Conservation (phyloP, 805 yeast genomes). For the Spathaspora hagerdaliae region DNA sequence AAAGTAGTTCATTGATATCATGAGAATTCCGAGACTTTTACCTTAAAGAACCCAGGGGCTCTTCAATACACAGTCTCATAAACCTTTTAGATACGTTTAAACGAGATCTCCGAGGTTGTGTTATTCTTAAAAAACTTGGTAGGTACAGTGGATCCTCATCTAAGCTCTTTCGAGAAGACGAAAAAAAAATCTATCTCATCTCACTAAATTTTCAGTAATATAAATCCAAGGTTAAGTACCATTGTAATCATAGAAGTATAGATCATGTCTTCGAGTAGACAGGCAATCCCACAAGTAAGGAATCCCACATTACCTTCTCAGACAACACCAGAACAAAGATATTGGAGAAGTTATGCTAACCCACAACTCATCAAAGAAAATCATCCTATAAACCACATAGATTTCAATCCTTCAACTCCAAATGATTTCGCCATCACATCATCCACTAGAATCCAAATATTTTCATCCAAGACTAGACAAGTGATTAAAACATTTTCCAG, state of each 20-base stretch:
- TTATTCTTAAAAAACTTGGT: too few relatives aligned
- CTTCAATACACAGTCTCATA: too few relatives aligned
- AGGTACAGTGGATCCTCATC: too few relatives aligned
- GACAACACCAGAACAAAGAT: conserved; percentile 88
- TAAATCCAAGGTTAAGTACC: too few relatives aligned
- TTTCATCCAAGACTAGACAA: conserved; percentile 91
- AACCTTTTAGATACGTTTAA: too few relatives aligned
- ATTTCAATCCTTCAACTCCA: conserved; percentile 81
- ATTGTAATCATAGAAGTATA: too few relatives aligned
- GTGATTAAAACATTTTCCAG: conserved; percentile 81
- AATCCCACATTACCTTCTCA: conserved; percentile 77
- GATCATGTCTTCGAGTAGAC: conserved; percentile 69
- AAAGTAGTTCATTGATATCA: too few relatives aligned
- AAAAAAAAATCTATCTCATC: not conserved
- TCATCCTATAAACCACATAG: conserved; percentile 83
- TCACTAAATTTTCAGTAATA: not conserved
- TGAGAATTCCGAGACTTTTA: too few relatives aligned
- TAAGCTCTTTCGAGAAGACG: not conserved
- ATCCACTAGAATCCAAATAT: conserved; percentile 85
- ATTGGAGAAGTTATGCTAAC: conserved; percentile 82
- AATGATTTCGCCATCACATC: conserved; percentile 93
- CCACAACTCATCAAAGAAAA: conserved; percentile 92
- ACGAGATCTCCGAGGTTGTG: too few relatives aligned
- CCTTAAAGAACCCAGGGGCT: too few relatives aligned
- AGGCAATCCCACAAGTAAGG: conserved; percentile 60